phyloP scores from a whole-genome alignment of 441 rosid genomes.

The Erodium moschatum region DNA sequence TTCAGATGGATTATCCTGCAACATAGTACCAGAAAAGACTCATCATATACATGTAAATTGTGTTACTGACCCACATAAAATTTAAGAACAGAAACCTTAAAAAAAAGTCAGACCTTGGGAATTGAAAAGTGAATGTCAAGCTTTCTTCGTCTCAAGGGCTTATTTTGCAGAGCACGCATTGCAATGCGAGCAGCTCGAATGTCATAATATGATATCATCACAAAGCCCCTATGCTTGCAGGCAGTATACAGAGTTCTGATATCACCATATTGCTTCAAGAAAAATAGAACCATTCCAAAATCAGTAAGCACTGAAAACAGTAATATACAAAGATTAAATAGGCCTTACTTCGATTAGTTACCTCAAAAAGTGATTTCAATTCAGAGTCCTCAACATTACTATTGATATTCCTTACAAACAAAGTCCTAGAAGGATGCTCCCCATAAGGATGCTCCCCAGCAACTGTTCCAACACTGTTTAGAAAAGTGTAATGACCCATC shows the following conservation, averaged over 20 bases:
- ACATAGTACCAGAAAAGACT: constrained; percentile 15
- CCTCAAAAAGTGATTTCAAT: constrained; percentile 73
- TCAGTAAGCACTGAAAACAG: constrained; percentile 15
- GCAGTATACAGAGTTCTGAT: constrained; percentile 78
- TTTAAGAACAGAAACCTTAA: not conserved
- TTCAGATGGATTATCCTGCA: constrained; percentile 77
- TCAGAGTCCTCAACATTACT: constrained; percentile 79
- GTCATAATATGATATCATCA: constrained; percentile 86
- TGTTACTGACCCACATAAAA: constrained; percentile 12
- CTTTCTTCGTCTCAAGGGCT: constrained; percentile 70
- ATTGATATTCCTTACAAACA: constrained; percentile 78
- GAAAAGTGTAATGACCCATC: constrained; percentile 39
- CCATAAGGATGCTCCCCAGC: constrained; percentile 82
- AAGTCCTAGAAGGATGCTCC: constrained; percentile 84
- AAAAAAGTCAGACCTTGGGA: constrained; percentile 53
- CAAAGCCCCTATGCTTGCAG: constrained; percentile 87
- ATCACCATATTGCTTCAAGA: constrained; percentile 71
- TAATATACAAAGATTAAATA: not conserved
- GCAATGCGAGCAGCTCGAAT: constrained; percentile 82
- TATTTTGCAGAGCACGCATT: constrained; percentile 76
- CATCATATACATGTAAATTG: constrained; percentile 14
- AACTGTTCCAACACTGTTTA: constrained; percentile 54
- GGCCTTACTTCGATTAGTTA: not conserved
- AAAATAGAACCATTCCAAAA: constrained; percentile 19
- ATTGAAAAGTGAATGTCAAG: constrained; percentile 83